Percentiles rank a stretch among this genome's conserved stretches.
Conservation (phyloP, 345 rosid genomes). For the Populus deltoides region DNA sequence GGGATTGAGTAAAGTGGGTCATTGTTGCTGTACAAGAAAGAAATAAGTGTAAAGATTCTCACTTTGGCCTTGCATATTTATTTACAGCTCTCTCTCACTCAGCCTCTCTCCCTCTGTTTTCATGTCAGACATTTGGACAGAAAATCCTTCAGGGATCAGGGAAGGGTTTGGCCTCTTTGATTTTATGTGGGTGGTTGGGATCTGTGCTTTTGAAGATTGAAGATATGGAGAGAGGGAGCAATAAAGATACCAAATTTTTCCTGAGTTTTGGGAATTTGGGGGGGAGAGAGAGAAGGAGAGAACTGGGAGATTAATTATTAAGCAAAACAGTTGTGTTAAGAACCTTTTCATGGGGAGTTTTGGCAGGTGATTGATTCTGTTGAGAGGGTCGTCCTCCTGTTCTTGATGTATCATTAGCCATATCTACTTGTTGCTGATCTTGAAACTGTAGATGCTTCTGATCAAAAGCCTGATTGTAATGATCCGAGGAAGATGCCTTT, state of each 20-base stretch:
- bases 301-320: slow-evolving; percentile 8
- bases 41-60: slow-evolving; percentile 38
- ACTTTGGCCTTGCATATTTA: slow-evolving; percentile 19
- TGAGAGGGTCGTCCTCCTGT: slow-evolving; percentile 37
- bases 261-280: slow-evolving; percentile 37
- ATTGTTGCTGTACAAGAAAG: slow-evolving; percentile 7
- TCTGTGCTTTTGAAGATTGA: slow-evolving; percentile 39
- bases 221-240: slow-evolving; percentile 35
- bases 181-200: slow-evolving; percentile 49
- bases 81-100: slow-evolving; percentile 9
- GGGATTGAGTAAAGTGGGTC: slow-evolving; percentile 38
- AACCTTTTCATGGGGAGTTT: slow-evolving; percentile 77
- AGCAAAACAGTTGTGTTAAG: slow-evolving; percentile 22
- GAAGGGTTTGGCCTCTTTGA: slow-evolving; percentile 31
- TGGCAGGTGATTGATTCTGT: slow-evolving; percentile 52
- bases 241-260: slow-evolving; percentile 36
- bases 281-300: background rate
- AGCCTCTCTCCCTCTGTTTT: slow-evolving; percentile 18
- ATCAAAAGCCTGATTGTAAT: slow-evolving; percentile 35
- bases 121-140: slow-evolving; percentile 41
- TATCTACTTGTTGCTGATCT: slow-evolving; percentile 29
- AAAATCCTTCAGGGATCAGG: slow-evolving; percentile 38
- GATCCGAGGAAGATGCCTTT: slow-evolving; percentile 46
- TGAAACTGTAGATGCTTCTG: slow-evolving; percentile 37
- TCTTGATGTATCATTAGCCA: slow-evolving; percentile 52